Percentiles rank a stretch among this genome's conserved stretches.
Conservation (phyloP, 2,329 filamentous ascomycete species). For the Elsinoe ampelina region DNA sequence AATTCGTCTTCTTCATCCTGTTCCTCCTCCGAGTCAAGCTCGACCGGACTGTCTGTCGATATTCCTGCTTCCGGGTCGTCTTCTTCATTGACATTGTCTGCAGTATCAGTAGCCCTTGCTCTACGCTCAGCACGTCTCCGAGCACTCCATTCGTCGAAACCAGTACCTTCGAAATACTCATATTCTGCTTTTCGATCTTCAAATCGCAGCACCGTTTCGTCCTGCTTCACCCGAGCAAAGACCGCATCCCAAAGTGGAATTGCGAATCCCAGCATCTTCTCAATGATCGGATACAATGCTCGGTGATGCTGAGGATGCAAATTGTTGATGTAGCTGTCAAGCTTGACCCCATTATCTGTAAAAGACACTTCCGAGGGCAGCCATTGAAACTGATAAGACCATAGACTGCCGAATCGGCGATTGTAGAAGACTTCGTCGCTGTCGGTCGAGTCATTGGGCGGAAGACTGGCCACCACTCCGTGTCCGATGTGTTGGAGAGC, state of each 20-base stretch:
- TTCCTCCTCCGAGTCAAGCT: neutral
- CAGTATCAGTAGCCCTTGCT: neutral
- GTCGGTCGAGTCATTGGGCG: neutral
- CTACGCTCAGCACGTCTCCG: neutral
- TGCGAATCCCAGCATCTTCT: conserved; percentile 20
- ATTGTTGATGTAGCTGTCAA: conserved; percentile 27
- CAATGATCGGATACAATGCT: conserved; percentile 21
- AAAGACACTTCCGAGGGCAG: conserved; percentile 23
- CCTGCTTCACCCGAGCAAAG: conserved; percentile 12
- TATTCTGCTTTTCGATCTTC: neutral
- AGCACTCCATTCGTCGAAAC: neutral
- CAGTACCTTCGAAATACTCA: conserved; percentile 1
- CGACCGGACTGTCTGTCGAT: neutral
- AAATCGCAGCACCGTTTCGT: neutral
- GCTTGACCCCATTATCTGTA: conserved; percentile 15
- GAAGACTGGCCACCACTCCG: conserved; percentile 17
- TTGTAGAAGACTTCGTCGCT: conserved; percentile 8
- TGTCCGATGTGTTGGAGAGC: conserved; percentile 26
- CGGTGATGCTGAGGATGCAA: conserved; percentile 21
- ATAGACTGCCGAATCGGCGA: conserved; percentile 11
- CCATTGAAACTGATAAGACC: conserved; percentile 24
- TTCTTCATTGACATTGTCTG: neutral
- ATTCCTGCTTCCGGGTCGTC: neutral
- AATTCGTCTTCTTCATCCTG: neutral
- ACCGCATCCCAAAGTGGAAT: conserved; percentile 24